Evolutionary conservation across 108 stramenopile species (phyloP), one percentile per base, ranked within the genome.

Genomic region (Pelagomonas calceolata): DNA sequence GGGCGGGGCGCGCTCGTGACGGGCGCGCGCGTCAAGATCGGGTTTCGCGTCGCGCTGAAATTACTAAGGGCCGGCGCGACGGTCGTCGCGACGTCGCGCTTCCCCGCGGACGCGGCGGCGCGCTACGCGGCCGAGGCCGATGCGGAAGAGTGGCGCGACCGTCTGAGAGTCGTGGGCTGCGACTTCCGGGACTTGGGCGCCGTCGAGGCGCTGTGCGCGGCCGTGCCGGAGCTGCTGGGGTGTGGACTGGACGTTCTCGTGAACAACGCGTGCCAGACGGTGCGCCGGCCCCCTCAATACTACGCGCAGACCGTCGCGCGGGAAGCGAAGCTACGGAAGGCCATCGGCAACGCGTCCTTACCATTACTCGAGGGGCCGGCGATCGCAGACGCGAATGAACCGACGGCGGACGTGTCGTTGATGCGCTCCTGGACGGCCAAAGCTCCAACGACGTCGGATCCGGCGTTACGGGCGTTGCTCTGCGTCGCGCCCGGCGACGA

Each of bases 241-340:
- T 60, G 21, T 17, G 90, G 89, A 12, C 84, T 94, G 64, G 91
- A 94, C 75, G 79, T 92, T 4, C 71, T 94, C 63, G 90, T 94
- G 65, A 92, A 92, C 75, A 94, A 94, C 79, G 93, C 93, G 0
- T 94, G 93, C 80, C 93, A 94, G 80, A 94, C 93, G 0, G 82
- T 94, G 3, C 86, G 93, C 51, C 82, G 93, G 37, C 91, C 91
- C 32, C 80, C 82, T 18, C 85, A 76, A 31, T 94, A 91, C 75
- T 94, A 94, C 71, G n/a, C 78, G 43, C 89, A 89, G 17, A 66
- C 81, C 45, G 85, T 91, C 65, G 72, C 83, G 33, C 81, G 82
- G 44, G 93, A 94, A 72, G 73, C 82, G 39, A 65, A 75, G 32
- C 69, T 90, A 17, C 51, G 51, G 21, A 17, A 26, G 51, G 3